Conservation (phyloP, 495 filamentous ascomycete species). For the Jackrogersella multiformis region DNA sequence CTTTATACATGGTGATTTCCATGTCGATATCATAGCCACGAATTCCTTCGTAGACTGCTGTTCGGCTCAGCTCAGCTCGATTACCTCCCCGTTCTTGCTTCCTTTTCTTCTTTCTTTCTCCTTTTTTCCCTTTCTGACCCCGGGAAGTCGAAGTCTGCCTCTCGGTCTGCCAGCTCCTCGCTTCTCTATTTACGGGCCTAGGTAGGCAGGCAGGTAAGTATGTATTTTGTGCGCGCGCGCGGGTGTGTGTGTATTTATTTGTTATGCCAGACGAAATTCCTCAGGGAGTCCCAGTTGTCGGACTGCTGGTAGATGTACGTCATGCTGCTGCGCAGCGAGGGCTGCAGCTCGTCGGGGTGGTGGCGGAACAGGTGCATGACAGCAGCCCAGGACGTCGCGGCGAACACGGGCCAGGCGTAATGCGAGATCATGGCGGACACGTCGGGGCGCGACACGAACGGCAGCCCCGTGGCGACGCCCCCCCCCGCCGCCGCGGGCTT, state of each 20-base stretch:
- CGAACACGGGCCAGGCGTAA: constrained; percentile 91
- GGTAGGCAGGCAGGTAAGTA: no score
- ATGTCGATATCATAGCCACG: constrained; percentile 23
- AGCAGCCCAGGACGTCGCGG: constrained; percentile 82
- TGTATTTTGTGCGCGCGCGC: no score
- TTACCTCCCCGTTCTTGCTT: neutral
- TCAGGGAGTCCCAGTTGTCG: constrained; percentile 83
- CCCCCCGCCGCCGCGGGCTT: constrained; percentile 59
- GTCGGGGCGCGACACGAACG: constrained; percentile 52
- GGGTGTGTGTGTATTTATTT: no score
- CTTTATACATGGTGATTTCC: constrained; percentile 27
- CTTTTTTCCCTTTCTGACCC: no score
- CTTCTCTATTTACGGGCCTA: no score
- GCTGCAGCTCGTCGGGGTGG: constrained; percentile 88
- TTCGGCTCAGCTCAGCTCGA: neutral
- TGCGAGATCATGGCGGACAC: constrained; percentile 60
- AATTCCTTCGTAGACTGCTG: neutral
- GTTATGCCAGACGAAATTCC: constrained; percentile 84
- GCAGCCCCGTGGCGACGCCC: constrained; percentile 47
- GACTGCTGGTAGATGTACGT: constrained; percentile 91
- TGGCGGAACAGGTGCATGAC: constrained; percentile 97
- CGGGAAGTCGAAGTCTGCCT: neutral
- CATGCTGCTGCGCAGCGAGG: constrained; percentile 95
- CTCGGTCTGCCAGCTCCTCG: neutral
- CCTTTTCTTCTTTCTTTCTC: neutral